Evolutionary conservation across 306 rosid genomes (phyloP).

Genomic region (Fagus sylvatica): DNA sequence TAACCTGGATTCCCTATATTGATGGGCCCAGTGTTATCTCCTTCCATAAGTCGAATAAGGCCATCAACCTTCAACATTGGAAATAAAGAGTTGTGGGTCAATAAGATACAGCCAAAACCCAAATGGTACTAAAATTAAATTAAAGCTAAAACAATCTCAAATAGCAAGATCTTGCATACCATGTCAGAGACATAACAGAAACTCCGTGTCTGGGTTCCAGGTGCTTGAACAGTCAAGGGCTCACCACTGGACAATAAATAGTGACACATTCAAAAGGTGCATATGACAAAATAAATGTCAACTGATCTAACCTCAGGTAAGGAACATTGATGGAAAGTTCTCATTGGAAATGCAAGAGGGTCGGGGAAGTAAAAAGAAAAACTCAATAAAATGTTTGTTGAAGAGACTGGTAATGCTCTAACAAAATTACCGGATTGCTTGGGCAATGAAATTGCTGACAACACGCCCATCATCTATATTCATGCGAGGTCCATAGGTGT

Average conservation of each 20-base stretch:
- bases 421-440: conserved; percentile 76
- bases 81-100: not conserved
- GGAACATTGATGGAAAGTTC: not conserved
- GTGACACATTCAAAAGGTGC: not conserved
- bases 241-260: conserved; percentile 51
- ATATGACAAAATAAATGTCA: not conserved
- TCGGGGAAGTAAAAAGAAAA: not conserved
- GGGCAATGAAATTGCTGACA: conserved; percentile 97
- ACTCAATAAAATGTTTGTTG: not conserved
- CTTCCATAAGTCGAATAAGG: conserved; percentile 79
- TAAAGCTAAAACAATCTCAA: not conserved
- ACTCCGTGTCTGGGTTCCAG: conserved; percentile 90
- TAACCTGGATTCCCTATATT: conserved; percentile 90
- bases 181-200: conserved; percentile 82
- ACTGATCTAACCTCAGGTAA: not conserved
- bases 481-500: conserved; percentile 99
- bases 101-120: conserved; percentile 12
- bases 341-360: not conserved
- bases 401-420: not conserved
- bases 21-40: conserved; percentile 76
- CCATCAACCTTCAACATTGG: conserved; percentile 64
- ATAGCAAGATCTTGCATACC: conserved; percentile 38
- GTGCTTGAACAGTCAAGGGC: conserved; percentile 73
- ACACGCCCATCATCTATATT: conserved; percentile 98
- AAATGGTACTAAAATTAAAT: not conserved